Conservation (phyloP, 371 early-diverging fungal species). For the Mucor mucedo region DNA sequence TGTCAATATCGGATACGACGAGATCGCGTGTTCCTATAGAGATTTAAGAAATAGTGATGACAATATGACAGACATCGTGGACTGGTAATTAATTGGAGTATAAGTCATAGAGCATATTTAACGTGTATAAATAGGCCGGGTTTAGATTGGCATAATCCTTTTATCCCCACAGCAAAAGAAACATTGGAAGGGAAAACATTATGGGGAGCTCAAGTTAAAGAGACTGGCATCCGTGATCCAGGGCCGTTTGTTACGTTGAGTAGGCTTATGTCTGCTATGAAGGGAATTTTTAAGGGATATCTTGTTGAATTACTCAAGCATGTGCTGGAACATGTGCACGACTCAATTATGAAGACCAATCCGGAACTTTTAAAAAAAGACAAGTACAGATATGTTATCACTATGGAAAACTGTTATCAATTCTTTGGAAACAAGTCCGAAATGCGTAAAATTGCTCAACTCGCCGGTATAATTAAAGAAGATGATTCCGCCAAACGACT, state of each 20-base stretch:
- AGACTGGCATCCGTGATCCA: neutral
- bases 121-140: slow-evolving; percentile 3
- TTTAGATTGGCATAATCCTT: neutral
- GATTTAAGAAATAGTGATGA: neutral
- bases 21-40: slow-evolving; percentile 6
- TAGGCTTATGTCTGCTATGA: slow-evolving; percentile 6
- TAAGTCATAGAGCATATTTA: too few species aligned
- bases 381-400: too few species aligned
- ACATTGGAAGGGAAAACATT: neutral
- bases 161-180: slow-evolving; percentile 8
- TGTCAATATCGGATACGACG: slow-evolving; percentile 17
- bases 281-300: neutral
- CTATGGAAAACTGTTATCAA: too few species aligned
- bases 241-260: slow-evolving; percentile 9
- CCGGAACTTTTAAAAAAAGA: too few species aligned
- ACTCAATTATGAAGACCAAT: too few species aligned
- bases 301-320: neutral
- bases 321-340: slow-evolving; percentile 2
- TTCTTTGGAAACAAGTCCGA: too few species aligned
- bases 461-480: too few species aligned
- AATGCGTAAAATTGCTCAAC: too few species aligned
- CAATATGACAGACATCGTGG: neutral
- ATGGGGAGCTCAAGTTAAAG: slow-evolving; percentile 1
- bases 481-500: too few species aligned
- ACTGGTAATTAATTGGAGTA: neutral